A percentile compares a stretch with the other conserved stretches of the same genome.
phyloP scores from a whole-genome alignment of 2,329 filamentous ascomycete species.

The Pseudogymnoascus sp. region DNA sequence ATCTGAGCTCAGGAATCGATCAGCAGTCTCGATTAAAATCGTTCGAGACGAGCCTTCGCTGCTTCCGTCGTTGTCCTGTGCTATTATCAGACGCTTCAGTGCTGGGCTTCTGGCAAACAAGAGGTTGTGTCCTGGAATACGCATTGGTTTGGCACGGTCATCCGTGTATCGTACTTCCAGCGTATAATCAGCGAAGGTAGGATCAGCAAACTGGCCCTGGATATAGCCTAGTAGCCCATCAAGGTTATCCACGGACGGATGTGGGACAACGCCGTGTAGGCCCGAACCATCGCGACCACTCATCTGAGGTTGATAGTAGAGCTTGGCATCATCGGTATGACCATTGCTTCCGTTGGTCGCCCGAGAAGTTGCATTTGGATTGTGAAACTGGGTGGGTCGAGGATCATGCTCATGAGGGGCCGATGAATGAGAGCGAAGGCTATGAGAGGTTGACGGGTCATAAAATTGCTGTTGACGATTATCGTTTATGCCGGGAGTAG shows the following conservation, averaged over 20 bases:
- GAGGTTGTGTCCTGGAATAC: slow-evolving; percentile 45
- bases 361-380: slow-evolving; percentile 33
- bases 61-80: slow-evolving; percentile 22
- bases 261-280: slow-evolving; percentile 14
- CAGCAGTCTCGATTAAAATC: slow-evolving; percentile 40
- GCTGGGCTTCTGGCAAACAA: slow-evolving; percentile 45
- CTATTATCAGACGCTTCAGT: slow-evolving; percentile 28
- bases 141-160: slow-evolving; percentile 32
- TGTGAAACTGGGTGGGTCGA: slow-evolving; percentile 24
- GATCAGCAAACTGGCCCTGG: slow-evolving; percentile 32
- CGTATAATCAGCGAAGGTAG: slow-evolving; percentile 37
- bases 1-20: slow-evolving; percentile 46
- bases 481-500: slow-evolving; percentile 22
- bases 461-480: slow-evolving; percentile 26
- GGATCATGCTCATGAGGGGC: slow-evolving; percentile 36
- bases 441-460: slow-evolving; percentile 49
- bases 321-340: slow-evolving; percentile 23
- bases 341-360: slow-evolving; percentile 33
- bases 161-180: slow-evolving; percentile 39
- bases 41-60: slow-evolving; percentile 27
- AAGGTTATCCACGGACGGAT: slow-evolving; percentile 18
- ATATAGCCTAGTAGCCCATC: slow-evolving; percentile 35
- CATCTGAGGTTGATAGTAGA: slow-evolving; percentile 21
- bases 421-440: slow-evolving; percentile 54
- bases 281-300: slow-evolving; percentile 16